phyloP scores from a whole-genome alignment of 2,329 filamentous ascomycete species.

The Alternaria sp. region DNA sequence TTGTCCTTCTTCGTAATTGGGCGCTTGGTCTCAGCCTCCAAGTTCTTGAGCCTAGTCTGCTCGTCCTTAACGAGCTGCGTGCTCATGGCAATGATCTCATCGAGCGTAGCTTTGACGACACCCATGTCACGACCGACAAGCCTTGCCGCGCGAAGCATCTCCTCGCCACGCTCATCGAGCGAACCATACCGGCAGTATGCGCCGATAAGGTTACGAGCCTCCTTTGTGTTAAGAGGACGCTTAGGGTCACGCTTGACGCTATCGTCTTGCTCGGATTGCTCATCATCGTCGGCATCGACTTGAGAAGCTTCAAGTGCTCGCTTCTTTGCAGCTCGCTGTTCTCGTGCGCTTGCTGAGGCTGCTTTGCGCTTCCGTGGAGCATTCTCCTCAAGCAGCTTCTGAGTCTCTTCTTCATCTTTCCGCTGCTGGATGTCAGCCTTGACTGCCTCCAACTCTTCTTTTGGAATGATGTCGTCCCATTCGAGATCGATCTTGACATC shows the following conservation, averaged over 20 bases:
- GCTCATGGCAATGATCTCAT: conserved; percentile 78
- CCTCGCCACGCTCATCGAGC: conserved; percentile 85
- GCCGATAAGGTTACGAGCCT: conserved; percentile 88
- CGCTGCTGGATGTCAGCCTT: conserved; percentile 88
- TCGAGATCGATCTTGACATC: conserved; percentile 96
- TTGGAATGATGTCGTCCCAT: conserved; percentile 98
- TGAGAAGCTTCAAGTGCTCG: conserved; percentile 72
- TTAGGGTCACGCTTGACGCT: conserved; percentile 75
- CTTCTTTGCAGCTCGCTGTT: conserved; percentile 75
- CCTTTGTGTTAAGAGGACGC: conserved; percentile 89
- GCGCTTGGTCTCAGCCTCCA: conserved; percentile 78
- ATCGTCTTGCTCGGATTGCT: conserved; percentile 51
- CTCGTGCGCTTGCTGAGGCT: conserved; percentile 67
- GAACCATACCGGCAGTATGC: conserved; percentile 92
- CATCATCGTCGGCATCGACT: conserved; percentile 67
- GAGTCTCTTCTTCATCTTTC: conserved; percentile 82
- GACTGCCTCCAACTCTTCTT: conserved; percentile 87
- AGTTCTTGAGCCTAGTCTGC: conserved; percentile 64
- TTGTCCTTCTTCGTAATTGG: conserved; percentile 94
- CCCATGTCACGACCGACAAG: conserved; percentile 81
- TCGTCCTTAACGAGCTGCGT: conserved; percentile 78
- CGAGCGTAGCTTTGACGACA: conserved; percentile 78
- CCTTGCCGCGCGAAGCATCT: conserved; percentile 87
- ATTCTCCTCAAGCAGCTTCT: conserved; percentile 82
- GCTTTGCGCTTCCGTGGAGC: conserved; percentile 77